phyloP scores from a whole-genome alignment of 1,284 basidiomycete genomes.

The Trametes hirsuta region DNA sequence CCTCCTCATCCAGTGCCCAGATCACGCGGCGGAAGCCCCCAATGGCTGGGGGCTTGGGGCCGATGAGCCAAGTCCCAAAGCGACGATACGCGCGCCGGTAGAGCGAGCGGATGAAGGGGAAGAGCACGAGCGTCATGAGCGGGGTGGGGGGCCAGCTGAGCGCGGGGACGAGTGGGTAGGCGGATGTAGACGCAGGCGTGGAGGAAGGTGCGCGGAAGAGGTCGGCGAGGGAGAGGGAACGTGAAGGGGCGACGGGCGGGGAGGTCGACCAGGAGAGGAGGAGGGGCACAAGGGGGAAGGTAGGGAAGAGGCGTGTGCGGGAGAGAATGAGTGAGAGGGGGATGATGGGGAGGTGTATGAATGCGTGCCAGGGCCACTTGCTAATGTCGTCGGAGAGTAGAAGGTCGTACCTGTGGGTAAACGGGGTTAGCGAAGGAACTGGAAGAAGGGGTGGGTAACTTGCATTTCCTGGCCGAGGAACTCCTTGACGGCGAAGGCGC shows the following conservation, averaged over 20 bases:
- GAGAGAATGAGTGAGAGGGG: slow-evolving; percentile 61
- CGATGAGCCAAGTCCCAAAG: slow-evolving; percentile 53
- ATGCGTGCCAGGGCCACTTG: slow-evolving; percentile 74
- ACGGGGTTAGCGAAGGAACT: not conserved
- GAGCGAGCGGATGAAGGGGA: slow-evolving; percentile 50
- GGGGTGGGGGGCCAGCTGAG: slow-evolving; percentile 68
- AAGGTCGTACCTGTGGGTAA: slow-evolving; percentile 50
- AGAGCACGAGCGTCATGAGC: slow-evolving; percentile 53
- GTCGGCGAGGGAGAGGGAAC: slow-evolving; percentile 2
- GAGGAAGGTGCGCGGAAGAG: slow-evolving; percentile 3
- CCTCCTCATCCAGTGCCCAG: slow-evolving; percentile 46
- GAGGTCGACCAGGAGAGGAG: slow-evolving; percentile 69
- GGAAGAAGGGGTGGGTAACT: slow-evolving; percentile 4
- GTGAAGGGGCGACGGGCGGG: slow-evolving; percentile 39
- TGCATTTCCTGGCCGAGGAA: slow-evolving; percentile 71
- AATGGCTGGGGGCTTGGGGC: slow-evolving; percentile 25
- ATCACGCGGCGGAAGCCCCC: slow-evolving; percentile 34
- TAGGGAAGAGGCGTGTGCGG: slow-evolving; percentile 53
- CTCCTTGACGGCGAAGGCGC: slow-evolving; percentile 68
- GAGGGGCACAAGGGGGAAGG: slow-evolving; percentile 55
- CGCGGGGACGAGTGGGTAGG: slow-evolving; percentile 17
- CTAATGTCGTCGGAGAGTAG: slow-evolving; percentile 65
- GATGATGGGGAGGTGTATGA: slow-evolving; percentile 69
- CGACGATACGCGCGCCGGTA: slow-evolving; percentile 49
- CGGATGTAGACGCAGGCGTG: not conserved